Evolutionary conservation across 768 basidiomycete genomes (phyloP).

Genomic region (Pleurotus tuoliensis): DNA sequence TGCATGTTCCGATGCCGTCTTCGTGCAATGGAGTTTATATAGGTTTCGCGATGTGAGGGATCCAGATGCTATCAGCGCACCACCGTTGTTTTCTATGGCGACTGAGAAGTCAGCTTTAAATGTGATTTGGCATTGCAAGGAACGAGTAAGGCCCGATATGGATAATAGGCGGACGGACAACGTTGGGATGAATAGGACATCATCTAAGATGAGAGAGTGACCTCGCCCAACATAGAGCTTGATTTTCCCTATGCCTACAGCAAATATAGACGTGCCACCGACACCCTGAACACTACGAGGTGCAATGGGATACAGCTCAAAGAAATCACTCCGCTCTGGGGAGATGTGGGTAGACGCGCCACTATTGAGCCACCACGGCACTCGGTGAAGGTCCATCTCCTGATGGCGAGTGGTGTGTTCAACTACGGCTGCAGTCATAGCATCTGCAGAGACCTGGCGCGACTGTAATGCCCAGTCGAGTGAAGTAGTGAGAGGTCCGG

Average conservation of each 20-base stretch:
- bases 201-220: neutral
- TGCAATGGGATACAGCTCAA: constrained; percentile 4
- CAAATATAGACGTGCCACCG: constrained; percentile 13
- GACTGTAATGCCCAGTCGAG: neutral
- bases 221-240: constrained; percentile 11
- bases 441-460: neutral
- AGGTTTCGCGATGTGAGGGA: constrained; percentile 3
- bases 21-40: constrained; percentile 1
- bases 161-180: constrained; percentile 16
- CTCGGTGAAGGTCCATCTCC: neutral
- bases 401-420: neutral
- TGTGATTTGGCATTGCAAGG: neutral
- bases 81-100: neutral
- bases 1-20: constrained; percentile 2
- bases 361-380: constrained; percentile 5
- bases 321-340: constrained; percentile 14
- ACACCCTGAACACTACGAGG: constrained; percentile 12
- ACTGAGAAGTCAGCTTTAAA: constrained; percentile 6
- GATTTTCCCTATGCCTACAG: constrained; percentile 13
- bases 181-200: constrained; percentile 14
- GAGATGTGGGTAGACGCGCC: constrained; percentile 14
- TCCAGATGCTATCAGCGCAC: constrained; percentile 8
- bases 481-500: neutral
- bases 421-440: neutral
- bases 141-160: constrained; percentile 10